A percentile compares a stretch with the other conserved stretches of the same genome.
Evolutionary conservation across 2,329 filamentous ascomycete genomes (phyloP).

Genomic region (Chaetomium sp.): DNA sequence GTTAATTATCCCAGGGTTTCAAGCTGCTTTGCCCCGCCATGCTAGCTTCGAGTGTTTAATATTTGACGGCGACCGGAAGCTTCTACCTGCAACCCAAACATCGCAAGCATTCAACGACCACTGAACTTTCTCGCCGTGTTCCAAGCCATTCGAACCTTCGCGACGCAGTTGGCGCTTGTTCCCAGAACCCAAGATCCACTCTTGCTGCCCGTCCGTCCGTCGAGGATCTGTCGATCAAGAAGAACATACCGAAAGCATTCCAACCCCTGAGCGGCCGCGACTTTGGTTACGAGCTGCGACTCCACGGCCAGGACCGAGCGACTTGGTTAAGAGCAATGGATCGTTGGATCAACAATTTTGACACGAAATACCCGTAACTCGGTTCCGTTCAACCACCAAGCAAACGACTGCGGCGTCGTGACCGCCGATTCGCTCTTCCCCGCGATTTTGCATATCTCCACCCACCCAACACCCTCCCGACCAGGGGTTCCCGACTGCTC

Average conservation of each 20-base stretch:
- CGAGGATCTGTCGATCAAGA: constrained; percentile 15
- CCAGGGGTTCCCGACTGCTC: constrained; percentile 17
- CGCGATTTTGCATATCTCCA: constrained; percentile 21
- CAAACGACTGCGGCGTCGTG: constrained; percentile 11
- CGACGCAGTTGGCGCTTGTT: not conserved
- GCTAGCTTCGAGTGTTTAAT: not conserved
- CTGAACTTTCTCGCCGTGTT: not conserved
- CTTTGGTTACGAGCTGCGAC: not conserved
- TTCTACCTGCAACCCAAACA: not conserved
- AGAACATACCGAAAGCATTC: constrained; percentile 18
- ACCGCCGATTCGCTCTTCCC: constrained; percentile 26
- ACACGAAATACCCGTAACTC: constrained; percentile 1
- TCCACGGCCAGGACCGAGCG: not conserved
- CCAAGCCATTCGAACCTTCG: not conserved
- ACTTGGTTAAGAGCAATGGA: constrained; percentile 6
- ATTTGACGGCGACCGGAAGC: not conserved
- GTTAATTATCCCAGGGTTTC: constrained; percentile 7
- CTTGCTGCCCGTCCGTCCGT: constrained; percentile 12
- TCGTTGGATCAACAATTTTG: constrained; percentile 12
- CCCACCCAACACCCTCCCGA: constrained; percentile 15
- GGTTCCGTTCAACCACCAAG: not conserved
- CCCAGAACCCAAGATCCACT: constrained; percentile 19
- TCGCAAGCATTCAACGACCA: not conserved
- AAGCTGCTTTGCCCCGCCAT: constrained; percentile 14
- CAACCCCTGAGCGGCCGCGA: constrained; percentile 6